Conservation (phyloP, 495 filamentous ascomycete species). For the Penicillium flavigenum region DNA sequence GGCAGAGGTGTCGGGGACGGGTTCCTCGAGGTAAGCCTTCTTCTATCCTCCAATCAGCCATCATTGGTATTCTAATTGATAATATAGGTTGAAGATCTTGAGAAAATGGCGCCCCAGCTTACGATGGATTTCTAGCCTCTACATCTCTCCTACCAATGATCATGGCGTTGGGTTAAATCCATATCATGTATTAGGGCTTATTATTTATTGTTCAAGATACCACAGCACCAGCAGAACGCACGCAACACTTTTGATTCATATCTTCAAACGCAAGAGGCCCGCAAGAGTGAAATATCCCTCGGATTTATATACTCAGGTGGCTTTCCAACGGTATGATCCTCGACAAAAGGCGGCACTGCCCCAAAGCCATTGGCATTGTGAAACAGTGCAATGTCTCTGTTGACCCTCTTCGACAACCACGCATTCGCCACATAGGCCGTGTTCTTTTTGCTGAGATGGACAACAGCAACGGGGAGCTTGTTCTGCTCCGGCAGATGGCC, state of each 20-base stretch:
- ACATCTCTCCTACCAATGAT: not conserved
- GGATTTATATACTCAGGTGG: constrained; percentile 25
- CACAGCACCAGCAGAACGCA: constrained; percentile 1
- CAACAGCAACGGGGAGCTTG: constrained; percentile 27
- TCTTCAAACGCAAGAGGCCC: constrained; percentile 17
- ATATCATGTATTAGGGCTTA: constrained; percentile 10
- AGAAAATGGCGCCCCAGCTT: constrained; percentile 87
- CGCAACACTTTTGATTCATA: not conserved
- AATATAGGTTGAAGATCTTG: constrained; percentile 64
- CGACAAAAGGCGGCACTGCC: constrained; percentile 26
- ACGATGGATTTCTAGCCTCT: constrained; percentile 72
- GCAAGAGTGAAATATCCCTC: constrained; percentile 27
- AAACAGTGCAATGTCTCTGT: constrained; percentile 29
- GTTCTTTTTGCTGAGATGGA: constrained; percentile 31
- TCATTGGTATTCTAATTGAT: constrained; percentile 12
- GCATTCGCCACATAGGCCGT: constrained; percentile 24
- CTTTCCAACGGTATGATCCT: constrained; percentile 26
- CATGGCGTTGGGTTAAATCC: constrained; percentile 18
- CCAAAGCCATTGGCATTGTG: constrained; percentile 31
- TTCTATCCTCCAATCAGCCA: not conserved
- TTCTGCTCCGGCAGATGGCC: constrained; percentile 32
- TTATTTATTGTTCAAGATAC: constrained; percentile 19
- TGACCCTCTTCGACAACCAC: constrained; percentile 26
- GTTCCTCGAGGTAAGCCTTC: constrained; percentile 69
- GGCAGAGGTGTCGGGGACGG: constrained; percentile 44